Conservation (phyloP, 2,329 filamentous ascomycete genomes). For the Neocatenulostroma microsporum region DNA sequence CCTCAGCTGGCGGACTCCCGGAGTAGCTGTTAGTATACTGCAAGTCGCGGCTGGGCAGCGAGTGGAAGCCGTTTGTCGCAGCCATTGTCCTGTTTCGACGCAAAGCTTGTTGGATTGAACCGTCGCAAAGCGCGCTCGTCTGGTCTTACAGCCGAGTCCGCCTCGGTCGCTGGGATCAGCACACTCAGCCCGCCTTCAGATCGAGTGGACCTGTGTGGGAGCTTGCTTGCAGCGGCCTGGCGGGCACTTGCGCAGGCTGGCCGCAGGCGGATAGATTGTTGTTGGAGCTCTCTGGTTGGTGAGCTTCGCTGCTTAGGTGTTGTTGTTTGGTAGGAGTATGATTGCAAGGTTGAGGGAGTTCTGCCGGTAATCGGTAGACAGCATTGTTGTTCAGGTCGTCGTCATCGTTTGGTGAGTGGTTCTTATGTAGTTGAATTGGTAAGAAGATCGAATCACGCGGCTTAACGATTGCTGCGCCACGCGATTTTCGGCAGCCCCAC, state of each 20-base stretch:
- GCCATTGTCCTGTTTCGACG: slow-evolving; percentile 3
- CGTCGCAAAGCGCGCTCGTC: slow-evolving; percentile 11
- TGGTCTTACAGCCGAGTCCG: no score
- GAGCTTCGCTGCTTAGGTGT: slow-evolving; percentile 14
- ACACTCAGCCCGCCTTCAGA: no score
- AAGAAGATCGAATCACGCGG: slow-evolving; percentile 2
- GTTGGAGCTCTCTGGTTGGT: background rate
- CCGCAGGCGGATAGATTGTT: background rate
- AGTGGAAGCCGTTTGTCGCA: background rate
- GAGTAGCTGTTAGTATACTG: slow-evolving; percentile 2
- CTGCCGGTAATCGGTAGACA: background rate
- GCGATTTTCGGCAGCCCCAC: no score
- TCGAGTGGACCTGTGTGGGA: no score
- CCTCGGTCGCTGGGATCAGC: no score
- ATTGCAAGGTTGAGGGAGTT: slow-evolving; percentile 16
- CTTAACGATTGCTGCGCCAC: no score
- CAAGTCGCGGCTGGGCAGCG: slow-evolving; percentile 2
- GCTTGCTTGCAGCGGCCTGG: slow-evolving; percentile 5
- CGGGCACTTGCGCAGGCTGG: background rate
- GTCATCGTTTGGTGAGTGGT: background rate
- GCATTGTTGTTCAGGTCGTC: slow-evolving; percentile 2
- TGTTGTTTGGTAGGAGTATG: slow-evolving; percentile 23
- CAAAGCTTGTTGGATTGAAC: no score
- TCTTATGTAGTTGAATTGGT: slow-evolving; percentile 3
- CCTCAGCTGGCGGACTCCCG: slow-evolving; percentile 3